Evolutionary conservation across 441 rosid genomes (phyloP).

Genomic region (Codiaeum variegatum): DNA sequence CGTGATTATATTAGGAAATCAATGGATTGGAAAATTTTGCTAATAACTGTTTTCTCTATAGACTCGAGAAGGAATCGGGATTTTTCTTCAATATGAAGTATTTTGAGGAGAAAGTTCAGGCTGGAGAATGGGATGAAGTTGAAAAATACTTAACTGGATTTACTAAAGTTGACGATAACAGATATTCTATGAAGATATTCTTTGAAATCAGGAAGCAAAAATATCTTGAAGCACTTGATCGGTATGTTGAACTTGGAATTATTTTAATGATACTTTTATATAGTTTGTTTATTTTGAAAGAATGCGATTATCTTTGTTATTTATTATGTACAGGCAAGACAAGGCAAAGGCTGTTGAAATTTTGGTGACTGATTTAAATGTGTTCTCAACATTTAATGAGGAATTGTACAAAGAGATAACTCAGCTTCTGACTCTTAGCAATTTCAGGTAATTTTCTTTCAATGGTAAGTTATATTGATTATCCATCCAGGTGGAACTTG

Average conservation of each 20-base stretch:
- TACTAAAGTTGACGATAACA: conserved; percentile 85
- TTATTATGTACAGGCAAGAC: conserved; percentile 50
- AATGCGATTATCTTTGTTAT: conserved; percentile 13
- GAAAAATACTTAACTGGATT: conserved; percentile 80
- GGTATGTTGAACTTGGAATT: conserved; percentile 34
- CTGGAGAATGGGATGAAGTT: conserved; percentile 92
- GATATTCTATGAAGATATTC: conserved; percentile 86
- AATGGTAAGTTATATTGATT: not conserved
- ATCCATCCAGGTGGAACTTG: conserved; percentile 13
- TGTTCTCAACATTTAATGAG: conserved; percentile 78
- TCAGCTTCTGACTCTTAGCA: conserved; percentile 67
- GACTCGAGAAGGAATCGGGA: conserved; percentile 94
- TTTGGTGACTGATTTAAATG: conserved; percentile 66
- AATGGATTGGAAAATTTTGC: conserved; percentile 12
- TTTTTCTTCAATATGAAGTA: conserved; percentile 81
- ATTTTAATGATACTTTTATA: not conserved
- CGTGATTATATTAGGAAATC: conserved; percentile 3
- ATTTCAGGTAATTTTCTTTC: conserved; percentile 63
- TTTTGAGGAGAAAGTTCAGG: conserved; percentile 85
- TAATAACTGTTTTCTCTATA: conserved; percentile 19
- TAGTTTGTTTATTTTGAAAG: conserved; percentile 6
- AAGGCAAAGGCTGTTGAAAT: conserved; percentile 85
- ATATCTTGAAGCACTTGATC: conserved; percentile 92
- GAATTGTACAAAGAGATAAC: conserved; percentile 88
- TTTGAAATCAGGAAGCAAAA: conserved; percentile 96